phyloP scores from a whole-genome alignment of 2,329 filamentous ascomycete species.

The Aspergillus ruber region DNA sequence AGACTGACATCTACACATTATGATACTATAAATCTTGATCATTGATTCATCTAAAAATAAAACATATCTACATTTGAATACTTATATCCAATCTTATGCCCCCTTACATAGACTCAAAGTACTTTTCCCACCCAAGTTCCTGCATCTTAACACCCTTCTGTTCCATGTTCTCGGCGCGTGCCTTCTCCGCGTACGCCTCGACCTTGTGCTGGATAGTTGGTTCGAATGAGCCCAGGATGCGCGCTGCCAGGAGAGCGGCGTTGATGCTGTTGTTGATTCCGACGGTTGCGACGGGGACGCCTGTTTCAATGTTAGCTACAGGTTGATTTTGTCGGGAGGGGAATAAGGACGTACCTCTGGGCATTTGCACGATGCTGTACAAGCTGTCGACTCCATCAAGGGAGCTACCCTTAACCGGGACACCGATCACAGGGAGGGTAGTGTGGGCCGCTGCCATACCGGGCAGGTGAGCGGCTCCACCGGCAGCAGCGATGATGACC shows the following conservation, averaged over 20 bases:
- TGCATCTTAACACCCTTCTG: conserved; percentile 38
- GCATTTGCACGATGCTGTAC: conserved; percentile 72
- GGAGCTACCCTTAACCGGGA: conserved; percentile 67
- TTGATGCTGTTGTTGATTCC: conserved; percentile 77
- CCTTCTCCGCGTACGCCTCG: conserved; percentile 37
- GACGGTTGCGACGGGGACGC: conserved; percentile 67
- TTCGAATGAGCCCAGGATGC: conserved; percentile 56
- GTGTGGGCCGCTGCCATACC: conserved; percentile 71
- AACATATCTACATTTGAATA: background rate
- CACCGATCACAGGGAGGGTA: conserved; percentile 66
- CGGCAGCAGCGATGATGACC: conserved; percentile 69
- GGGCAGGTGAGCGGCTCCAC: conserved; percentile 65
- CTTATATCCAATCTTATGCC: background rate
- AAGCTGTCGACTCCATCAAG: conserved; percentile 67
- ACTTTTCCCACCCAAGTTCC: conserved; percentile 39
- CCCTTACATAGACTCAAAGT: conserved; percentile 38
- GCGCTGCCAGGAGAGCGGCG: conserved; percentile 63
- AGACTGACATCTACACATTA: background rate
- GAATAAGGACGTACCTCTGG: conserved; percentile 42
- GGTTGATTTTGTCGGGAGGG: background rate
- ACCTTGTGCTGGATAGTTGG: conserved; percentile 35
- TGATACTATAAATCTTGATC: too few relatives aligned
- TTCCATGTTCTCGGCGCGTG: conserved; percentile 37
- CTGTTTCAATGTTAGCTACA: conserved; percentile 31
- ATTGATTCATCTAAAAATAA: background rate